phyloP scores from a whole-genome alignment of 306 rosid genomes.

The Quillaja saponaria region DNA sequence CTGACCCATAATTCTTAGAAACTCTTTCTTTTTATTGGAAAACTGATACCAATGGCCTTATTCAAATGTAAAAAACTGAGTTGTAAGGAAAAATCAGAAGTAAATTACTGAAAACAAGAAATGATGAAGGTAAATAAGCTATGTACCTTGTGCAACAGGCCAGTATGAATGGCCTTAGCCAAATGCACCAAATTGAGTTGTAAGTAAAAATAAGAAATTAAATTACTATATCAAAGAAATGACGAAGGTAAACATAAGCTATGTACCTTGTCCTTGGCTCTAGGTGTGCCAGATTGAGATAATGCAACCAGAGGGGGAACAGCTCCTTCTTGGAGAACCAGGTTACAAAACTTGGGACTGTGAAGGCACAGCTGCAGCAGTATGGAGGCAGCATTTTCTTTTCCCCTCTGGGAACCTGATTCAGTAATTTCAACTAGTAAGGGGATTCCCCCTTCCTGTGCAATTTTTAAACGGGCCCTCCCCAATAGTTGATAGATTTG shows the following conservation, averaged over 20 bases:
- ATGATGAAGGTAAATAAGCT: not conserved
- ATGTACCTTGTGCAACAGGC: constrained; percentile 86
- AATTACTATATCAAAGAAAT: constrained; percentile 3
- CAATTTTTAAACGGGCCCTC: constrained; percentile 77
- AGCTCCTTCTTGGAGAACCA: constrained; percentile 96
- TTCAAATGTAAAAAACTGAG: constrained; percentile 14
- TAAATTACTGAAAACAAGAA: constrained; percentile 9
- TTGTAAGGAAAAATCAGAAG: not conserved
- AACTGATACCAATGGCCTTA: not conserved
- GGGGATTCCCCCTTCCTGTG: constrained; percentile 73
- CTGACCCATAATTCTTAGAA: constrained; percentile 1
- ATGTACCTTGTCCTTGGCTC: constrained; percentile 94
- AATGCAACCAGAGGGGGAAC: constrained; percentile 95
- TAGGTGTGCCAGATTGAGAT: constrained; percentile 82
- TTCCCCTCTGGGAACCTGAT: constrained; percentile 83
- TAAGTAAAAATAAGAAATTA: not conserved
- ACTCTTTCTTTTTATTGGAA: not conserved
- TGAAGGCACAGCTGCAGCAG: constrained; percentile 87
- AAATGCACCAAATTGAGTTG: constrained; percentile 14
- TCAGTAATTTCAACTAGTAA: constrained; percentile 81
- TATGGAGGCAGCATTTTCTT: constrained; percentile 86
- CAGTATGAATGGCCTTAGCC: not conserved
- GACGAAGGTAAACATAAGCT: not conserved
- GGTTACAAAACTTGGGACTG: constrained; percentile 68
- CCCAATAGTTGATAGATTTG: constrained; percentile 76